A percentile compares a stretch with the other conserved stretches of the same genome.
These are phyloP conservation scores for Calonectria leucothoes DNA, from an alignment of 2,329 filamentous ascomycete species.

Conservation along the genomic window DNA sequence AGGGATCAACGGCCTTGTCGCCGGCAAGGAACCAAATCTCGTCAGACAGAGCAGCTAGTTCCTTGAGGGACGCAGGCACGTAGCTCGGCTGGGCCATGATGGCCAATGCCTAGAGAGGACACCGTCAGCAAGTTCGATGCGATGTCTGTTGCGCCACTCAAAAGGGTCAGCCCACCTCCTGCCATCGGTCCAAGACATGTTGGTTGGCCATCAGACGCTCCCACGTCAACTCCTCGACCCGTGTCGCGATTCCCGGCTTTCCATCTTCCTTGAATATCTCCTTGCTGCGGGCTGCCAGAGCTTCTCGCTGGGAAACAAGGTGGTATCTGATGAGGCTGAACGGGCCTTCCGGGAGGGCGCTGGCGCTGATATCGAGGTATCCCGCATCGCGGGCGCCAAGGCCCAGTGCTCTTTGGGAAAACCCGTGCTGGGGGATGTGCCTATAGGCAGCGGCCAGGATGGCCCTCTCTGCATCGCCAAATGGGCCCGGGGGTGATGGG, in stretches of 20 bases:
- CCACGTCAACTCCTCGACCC: conserved; percentile 79
- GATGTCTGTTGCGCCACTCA: not conserved
- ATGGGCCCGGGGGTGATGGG: conserved; percentile 66
- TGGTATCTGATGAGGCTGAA: conserved; percentile 88
- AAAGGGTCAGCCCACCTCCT: conserved; percentile 75
- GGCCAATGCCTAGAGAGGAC: conserved; percentile 76
- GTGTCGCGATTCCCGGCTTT: conserved; percentile 65
- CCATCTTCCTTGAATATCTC: conserved; percentile 53
- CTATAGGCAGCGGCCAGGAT: conserved; percentile 86
- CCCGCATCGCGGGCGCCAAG: conserved; percentile 86
- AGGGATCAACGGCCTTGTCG: conserved; percentile 82
- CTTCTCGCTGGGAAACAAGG: conserved; percentile 73
- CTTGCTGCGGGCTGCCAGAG: conserved; percentile 59
- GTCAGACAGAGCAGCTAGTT: conserved; percentile 86
- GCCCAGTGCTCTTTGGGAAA: conserved; percentile 78
- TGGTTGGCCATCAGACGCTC: conserved; percentile 81
- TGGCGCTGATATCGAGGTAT: conserved; percentile 87
- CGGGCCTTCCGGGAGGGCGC: conserved; percentile 81
- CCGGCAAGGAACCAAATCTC: conserved; percentile 92
- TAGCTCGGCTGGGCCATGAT: conserved; percentile 89
- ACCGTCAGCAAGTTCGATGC: conserved; percentile 25
- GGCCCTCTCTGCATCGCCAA: conserved; percentile 74
- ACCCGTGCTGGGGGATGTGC: conserved; percentile 86
- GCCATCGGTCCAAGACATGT: conserved; percentile 81
- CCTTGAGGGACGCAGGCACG: conserved; percentile 78